A percentile compares a stretch with the other conserved stretches of the same genome.
Evolutionary conservation across 2,329 filamentous ascomycete species (phyloP).

Genomic region (Sarocladium kiliense): DNA sequence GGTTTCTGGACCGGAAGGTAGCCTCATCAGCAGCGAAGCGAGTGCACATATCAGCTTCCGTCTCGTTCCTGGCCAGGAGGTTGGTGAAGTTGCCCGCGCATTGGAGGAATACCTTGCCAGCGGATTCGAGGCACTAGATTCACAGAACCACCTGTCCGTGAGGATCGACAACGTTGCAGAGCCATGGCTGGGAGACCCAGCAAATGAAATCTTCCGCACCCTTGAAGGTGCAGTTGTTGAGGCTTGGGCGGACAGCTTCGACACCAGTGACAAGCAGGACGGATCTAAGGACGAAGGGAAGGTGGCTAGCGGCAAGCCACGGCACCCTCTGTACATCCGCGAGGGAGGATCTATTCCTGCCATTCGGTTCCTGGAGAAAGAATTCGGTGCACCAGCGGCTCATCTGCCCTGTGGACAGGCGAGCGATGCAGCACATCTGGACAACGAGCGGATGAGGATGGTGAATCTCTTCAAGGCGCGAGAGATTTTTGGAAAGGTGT

Average conservation of each 20-base stretch:
- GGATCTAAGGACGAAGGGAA: slow-evolving; percentile 8
- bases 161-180: slow-evolving; percentile 91
- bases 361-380: slow-evolving; percentile 90
- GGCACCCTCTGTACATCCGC: slow-evolving; percentile 82
- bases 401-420: slow-evolving; percentile 93
- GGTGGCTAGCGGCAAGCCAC: slow-evolving; percentile 23
- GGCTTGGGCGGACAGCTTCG: slow-evolving; percentile 66
- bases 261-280: slow-evolving; percentile 11
- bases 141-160: slow-evolving; percentile 74
- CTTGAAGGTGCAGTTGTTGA: slow-evolving; percentile 80
- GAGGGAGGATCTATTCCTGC: slow-evolving; percentile 94
- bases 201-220: slow-evolving; percentile 85
- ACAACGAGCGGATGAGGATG: slow-evolving; percentile 88
- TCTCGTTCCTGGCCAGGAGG: slow-evolving; percentile 88
- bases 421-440: slow-evolving; percentile 87
- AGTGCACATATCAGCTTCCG: slow-evolving; percentile 86
- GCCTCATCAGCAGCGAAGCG: slow-evolving; percentile 84
- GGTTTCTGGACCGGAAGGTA: slow-evolving; percentile 85
- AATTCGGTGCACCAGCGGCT: slow-evolving; percentile 84
- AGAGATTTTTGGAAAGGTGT: slow-evolving; percentile 86
- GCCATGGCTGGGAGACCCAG: slow-evolving; percentile 90
- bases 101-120: slow-evolving; percentile 63
- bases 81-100: slow-evolving; percentile 65
- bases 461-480: slow-evolving; percentile 86
- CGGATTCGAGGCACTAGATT: slow-evolving; percentile 70